Percentiles rank a stretch among this genome's conserved stretches.
Conservation (phyloP, 306 rosid species). For the Pyrus bretschneideri region DNA sequence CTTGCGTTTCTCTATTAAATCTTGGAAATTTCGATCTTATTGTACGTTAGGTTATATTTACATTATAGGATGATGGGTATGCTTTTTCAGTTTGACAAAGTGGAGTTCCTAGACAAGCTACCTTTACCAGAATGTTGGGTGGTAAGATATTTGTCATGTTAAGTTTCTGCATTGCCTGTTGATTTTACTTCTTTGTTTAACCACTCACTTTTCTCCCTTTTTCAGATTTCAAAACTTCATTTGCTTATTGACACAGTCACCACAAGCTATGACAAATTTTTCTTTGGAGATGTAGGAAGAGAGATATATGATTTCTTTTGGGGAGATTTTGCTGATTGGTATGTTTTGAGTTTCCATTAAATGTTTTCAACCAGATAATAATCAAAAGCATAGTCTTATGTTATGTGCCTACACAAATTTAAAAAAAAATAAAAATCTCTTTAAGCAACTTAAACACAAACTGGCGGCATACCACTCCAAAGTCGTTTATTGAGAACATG, state of each 20-base stretch:
- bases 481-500: not conserved
- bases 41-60: not conserved
- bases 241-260: slow-evolving; percentile 64
- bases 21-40: not conserved
- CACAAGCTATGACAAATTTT: slow-evolving; percentile 79
- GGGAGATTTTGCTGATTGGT: slow-evolving; percentile 99
- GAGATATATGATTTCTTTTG: slow-evolving; percentile 88
- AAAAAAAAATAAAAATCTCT: no score
- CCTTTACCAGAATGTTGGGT: slow-evolving; percentile 95
- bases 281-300: slow-evolving; percentile 90
- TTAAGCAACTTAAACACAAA: not conserved
- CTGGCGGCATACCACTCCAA: not conserved
- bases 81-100: slow-evolving; percentile 58
- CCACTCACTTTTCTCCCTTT: not conserved
- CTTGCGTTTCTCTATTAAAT: not conserved
- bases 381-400: not conserved
- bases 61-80: not conserved
- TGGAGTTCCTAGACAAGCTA: slow-evolving; percentile 47
- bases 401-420: no score
- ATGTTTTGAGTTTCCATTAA: slow-evolving; percentile 11
- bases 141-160: slow-evolving; percentile 45
- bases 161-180: slow-evolving; percentile 5
- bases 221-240: slow-evolving; percentile 88
- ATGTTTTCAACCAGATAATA: not conserved
- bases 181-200: slow-evolving; percentile 7